A percentile compares a stretch with the other conserved stretches of the same genome.
Evolutionary conservation across 73 alveolate genomes (phyloP).

Genomic region (Paraurostyla sp.): DNA sequence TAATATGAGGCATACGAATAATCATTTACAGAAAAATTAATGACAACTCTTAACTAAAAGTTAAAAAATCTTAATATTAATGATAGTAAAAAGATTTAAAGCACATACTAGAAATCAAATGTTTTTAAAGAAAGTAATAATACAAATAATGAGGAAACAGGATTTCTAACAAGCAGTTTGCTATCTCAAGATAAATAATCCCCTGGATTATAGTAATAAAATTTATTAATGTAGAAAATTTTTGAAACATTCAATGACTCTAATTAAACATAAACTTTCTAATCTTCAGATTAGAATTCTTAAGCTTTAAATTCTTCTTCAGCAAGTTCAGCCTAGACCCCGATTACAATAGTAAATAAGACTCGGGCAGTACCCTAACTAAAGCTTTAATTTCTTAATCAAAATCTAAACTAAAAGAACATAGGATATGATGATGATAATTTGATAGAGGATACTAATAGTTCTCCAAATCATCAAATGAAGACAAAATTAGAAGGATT

Average conservation of each 20-base stretch:
- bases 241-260: not conserved
- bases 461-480: not conserved
- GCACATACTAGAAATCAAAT: no score
- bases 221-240: slow-evolving; percentile 6
- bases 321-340: not conserved
- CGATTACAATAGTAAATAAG: not conserved
- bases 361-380: not conserved
- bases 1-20: no score
- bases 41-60: not conserved
- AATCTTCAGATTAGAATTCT: not conserved
- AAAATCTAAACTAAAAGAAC: not conserved
- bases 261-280: not conserved
- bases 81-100: not conserved
- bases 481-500: not conserved
- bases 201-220: not conserved
- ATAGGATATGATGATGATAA: not conserved
- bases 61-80: not conserved
- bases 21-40: slow-evolving; percentile 21
- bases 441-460: not conserved
- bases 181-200: not conserved
- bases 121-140: no score
- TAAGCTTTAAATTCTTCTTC: not conserved
- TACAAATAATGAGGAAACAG: no score
- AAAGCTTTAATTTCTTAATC: not conserved
- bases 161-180: no score